Percentiles rank a stretch among this genome's conserved stretches.
Evolutionary conservation across 768 basidiomycete genomes (phyloP).

Genomic region (Rubroboletus pulcherrimus): DNA sequence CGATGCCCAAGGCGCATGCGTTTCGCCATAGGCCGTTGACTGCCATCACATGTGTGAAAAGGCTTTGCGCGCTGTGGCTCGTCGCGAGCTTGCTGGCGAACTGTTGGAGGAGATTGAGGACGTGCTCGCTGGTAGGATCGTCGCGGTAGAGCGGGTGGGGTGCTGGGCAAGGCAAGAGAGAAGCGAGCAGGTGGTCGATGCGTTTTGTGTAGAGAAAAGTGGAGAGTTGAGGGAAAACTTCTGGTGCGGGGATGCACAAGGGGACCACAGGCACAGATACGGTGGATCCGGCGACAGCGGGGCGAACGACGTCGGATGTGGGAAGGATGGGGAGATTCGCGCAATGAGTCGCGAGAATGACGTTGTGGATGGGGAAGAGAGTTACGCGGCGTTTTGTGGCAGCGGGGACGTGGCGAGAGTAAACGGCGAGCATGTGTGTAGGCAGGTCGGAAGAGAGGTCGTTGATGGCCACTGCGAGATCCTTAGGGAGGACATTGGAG

Average conservation of each 20-base stretch:
- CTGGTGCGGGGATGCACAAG: slow-evolving; percentile 65
- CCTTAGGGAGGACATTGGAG: slow-evolving; percentile 26
- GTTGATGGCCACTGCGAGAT: slow-evolving; percentile 24
- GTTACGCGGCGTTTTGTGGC: slow-evolving; percentile 30
- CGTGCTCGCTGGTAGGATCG: slow-evolving; percentile 21
- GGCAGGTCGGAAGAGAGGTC: slow-evolving; percentile 32
- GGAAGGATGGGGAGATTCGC: slow-evolving; percentile 28
- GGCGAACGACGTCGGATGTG: slow-evolving; percentile 8
- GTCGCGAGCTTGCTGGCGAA: slow-evolving; percentile 17
- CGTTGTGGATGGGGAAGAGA: slow-evolving; percentile 35
- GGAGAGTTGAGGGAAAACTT: slow-evolving; percentile 63
- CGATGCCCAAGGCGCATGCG: slow-evolving; percentile 46
- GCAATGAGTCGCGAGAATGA: slow-evolving; percentile 32
- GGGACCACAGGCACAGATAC: slow-evolving; percentile 59
- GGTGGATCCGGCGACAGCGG: slow-evolving; percentile 15
- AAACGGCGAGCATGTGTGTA: slow-evolving; percentile 32
- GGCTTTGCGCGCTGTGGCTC: slow-evolving; percentile 16
- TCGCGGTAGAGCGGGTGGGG: slow-evolving; percentile 23
- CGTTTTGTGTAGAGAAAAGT: slow-evolving; percentile 68
- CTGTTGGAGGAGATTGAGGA: slow-evolving; percentile 8
- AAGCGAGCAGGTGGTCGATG: slow-evolving; percentile 51
- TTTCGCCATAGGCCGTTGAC: slow-evolving; percentile 52
- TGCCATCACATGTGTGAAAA: slow-evolving; percentile 34
- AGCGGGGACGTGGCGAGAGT: slow-evolving; percentile 22
- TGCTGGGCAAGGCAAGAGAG: slow-evolving; percentile 52